A percentile compares a stretch with the other conserved stretches of the same genome.
Conservation (phyloP, 176 grass and related monocot genomes). For the Thinopyrum elongatum region DNA sequence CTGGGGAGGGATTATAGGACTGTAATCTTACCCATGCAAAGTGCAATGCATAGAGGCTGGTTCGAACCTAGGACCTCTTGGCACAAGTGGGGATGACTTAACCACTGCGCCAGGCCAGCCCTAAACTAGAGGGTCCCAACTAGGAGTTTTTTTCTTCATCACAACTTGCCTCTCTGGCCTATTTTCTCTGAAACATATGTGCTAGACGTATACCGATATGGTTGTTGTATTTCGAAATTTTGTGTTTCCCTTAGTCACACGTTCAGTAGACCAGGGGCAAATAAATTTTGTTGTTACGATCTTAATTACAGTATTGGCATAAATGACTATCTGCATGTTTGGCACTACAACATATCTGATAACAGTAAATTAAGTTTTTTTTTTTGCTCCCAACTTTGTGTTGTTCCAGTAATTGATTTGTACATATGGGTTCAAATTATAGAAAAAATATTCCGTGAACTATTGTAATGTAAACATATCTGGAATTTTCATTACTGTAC, state of each 20-base stretch:
- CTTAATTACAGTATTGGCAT: background rate
- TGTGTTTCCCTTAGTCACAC: slow-evolving; percentile 71
- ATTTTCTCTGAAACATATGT: too few species aligned
- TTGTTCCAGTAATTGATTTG: background rate
- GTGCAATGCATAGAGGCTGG: too few species aligned
- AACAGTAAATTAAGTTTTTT: background rate
- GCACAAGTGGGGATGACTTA: too few species aligned
- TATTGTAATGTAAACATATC: background rate
- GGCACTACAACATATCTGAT: background rate
- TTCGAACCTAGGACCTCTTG: too few species aligned
- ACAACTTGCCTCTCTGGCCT: too few species aligned
- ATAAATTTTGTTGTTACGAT: slow-evolving; percentile 7
- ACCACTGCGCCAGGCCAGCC: too few species aligned
- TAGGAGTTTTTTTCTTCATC: slow-evolving; percentile 76
- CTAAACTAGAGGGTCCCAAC: background rate
- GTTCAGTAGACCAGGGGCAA: slow-evolving; percentile 71
- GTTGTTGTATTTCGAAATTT: slow-evolving; percentile 26
- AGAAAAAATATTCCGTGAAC: background rate
- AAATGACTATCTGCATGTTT: background rate
- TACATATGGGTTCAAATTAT: background rate
- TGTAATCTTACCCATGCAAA: too few species aligned
- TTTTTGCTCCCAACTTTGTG: background rate
- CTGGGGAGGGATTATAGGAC: too few species aligned
- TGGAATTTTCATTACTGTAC: background rate
- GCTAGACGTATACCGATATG: too few species aligned